phyloP scores from a whole-genome alignment of 495 filamentous ascomycete genomes.

The Podospora australis region DNA sequence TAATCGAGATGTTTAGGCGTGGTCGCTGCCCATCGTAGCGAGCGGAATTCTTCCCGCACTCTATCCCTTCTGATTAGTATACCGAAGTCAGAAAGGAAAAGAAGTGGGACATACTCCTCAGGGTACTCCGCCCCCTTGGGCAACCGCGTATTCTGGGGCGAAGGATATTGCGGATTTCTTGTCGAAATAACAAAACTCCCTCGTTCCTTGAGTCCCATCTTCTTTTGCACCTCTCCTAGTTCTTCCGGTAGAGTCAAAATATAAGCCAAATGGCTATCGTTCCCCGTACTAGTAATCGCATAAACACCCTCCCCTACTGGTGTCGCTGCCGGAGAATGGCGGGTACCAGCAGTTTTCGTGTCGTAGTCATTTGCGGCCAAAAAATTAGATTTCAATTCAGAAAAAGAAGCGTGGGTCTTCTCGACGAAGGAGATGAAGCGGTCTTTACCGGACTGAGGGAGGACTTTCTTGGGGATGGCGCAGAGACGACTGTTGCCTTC shows the following conservation, averaged over 20 bases:
- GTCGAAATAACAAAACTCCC: constrained; percentile 76
- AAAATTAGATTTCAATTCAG: constrained; percentile 67
- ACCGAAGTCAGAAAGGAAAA: not conserved
- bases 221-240: constrained; percentile 65
- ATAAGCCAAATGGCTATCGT: constrained; percentile 73
- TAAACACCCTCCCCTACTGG: constrained; percentile 85
- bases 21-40: constrained; percentile 66
- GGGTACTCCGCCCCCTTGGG: constrained; percentile 66
- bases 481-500: constrained; percentile 63
- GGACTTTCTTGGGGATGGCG: constrained; percentile 78
- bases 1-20: constrained; percentile 73
- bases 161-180: constrained; percentile 69
- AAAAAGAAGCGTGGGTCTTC: constrained; percentile 58
- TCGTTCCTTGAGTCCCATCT: constrained; percentile 63
- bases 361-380: constrained; percentile 60
- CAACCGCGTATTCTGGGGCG: constrained; percentile 56
- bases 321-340: constrained; percentile 63
- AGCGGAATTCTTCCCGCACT: constrained; percentile 66
- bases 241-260: constrained; percentile 70
- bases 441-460: constrained; percentile 66
- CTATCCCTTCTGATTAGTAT: too few species aligned
- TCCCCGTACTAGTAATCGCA: constrained; percentile 65
- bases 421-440: constrained; percentile 82
- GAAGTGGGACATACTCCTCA: constrained; percentile 50
- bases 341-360: constrained; percentile 69